These are phyloP conservation scores for Zea luxurians DNA, from an alignment of 176 grass and related monocot genomes.

Conservation along the genomic window DNA sequence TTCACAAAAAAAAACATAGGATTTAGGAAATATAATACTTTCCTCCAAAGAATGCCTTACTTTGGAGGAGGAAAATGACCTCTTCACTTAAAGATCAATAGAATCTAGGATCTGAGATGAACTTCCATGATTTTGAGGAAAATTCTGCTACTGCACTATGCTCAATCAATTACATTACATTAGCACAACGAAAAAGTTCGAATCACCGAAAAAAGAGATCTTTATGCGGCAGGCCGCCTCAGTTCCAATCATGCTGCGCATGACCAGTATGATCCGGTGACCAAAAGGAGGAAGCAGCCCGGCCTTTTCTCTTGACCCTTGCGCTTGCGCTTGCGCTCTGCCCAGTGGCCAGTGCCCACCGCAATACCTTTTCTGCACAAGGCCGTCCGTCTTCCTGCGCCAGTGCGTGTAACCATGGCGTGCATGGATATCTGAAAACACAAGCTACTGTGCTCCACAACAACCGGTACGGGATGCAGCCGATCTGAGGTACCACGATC, in stretches of 20 bases:
- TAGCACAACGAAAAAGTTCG: not conserved
- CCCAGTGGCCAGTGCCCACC: not conserved
- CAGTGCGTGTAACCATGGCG: not conserved
- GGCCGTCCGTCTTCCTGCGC: not conserved
- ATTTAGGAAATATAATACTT: too few species aligned
- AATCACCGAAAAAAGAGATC: conserved; percentile 5
- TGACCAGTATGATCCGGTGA: conserved; percentile 35
- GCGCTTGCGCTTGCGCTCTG: not conserved
- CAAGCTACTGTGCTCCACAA: too few species aligned
- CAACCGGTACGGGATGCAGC: too few species aligned
- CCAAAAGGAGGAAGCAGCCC: conserved; percentile 32
- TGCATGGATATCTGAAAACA: too few species aligned
- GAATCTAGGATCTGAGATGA: not conserved
- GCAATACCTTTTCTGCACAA: not conserved
- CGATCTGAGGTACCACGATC: too few species aligned
- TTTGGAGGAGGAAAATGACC: not conserved
- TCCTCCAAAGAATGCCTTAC: too few species aligned
- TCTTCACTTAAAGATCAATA: not conserved
- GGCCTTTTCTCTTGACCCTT: conserved; percentile 27
- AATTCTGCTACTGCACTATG: not conserved
- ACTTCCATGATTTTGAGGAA: not conserved
- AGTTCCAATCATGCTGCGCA: conserved; percentile 44
- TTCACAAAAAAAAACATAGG: too few species aligned
- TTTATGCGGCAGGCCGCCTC: conserved; percentile 25
- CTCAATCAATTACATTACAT: not conserved